Percentiles rank a stretch among this genome's conserved stretches.
These are phyloP conservation scores for Ophiostoma quercus DNA, from an alignment of 2,329 filamentous ascomycete genomes.

Conservation along the genomic window DNA sequence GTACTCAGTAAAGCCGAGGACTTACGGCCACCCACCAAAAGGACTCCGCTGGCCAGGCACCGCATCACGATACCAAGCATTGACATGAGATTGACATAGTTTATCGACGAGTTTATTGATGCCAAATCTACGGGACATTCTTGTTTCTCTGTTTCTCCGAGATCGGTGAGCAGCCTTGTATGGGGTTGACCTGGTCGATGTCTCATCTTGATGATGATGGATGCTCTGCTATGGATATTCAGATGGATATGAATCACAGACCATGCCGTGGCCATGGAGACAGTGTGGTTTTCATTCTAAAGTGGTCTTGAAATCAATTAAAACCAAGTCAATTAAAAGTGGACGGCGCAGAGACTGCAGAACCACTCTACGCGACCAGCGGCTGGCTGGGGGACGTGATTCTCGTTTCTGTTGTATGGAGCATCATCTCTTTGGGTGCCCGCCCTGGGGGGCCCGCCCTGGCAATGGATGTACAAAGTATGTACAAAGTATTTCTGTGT, in stretches of 20 bases:
- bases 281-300: slow-evolving; percentile 2
- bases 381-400: slow-evolving; percentile 14
- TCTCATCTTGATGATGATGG: not conserved
- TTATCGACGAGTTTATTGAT: not conserved
- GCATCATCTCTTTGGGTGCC: slow-evolving; percentile 8
- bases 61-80: not conserved
- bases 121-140: not conserved
- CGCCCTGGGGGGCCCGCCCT: slow-evolving; percentile 2
- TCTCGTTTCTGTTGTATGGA: not conserved
- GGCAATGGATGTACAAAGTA: not conserved
- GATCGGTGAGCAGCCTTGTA: slow-evolving; percentile 3
- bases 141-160: slow-evolving; percentile 12
- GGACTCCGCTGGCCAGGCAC: slow-evolving; percentile 5
- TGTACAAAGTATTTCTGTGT: not conserved
- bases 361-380: slow-evolving; percentile 18
- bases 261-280: slow-evolving; percentile 7
- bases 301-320: too few relatives aligned
- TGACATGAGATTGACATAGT: too few relatives aligned
- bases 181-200: not conserved
- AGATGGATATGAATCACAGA: not conserved
- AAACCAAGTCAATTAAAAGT: not conserved
- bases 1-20: slow-evolving; percentile 19
- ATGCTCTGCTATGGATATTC: not conserved
- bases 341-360: not conserved
- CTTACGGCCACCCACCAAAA: slow-evolving; percentile 12